These are phyloP conservation scores for Malus domestica DNA, from an alignment of 306 rosid species.

Conservation along the genomic window DNA sequence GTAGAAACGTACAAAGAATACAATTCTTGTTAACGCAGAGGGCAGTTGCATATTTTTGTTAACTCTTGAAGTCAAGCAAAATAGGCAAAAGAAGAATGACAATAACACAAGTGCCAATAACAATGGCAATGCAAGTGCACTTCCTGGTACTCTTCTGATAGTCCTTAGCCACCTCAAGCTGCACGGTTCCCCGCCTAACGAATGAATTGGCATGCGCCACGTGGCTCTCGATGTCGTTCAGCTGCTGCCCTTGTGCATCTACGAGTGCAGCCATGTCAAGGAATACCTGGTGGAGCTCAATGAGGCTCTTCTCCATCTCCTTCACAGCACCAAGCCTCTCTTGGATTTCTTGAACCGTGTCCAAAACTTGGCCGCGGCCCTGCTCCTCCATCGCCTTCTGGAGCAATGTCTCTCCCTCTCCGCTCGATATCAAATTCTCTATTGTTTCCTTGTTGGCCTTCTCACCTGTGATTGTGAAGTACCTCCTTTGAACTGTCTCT, in stretches of 20 bases:
- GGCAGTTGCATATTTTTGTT: too few species aligned
- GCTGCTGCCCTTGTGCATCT: conserved; percentile 80
- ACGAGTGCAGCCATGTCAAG: conserved; percentile 93
- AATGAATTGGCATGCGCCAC: conserved; percentile 79
- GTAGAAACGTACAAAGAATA: too few species aligned
- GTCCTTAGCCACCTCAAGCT: conserved; percentile 61
- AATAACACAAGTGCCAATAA: conserved; percentile 20
- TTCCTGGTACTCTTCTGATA: conserved; percentile 56
- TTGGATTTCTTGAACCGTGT: conserved; percentile 86
- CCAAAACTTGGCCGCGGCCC: conserved; percentile 91
- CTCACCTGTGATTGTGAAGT: conserved; percentile 80
- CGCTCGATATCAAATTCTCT: conserved; percentile 77
- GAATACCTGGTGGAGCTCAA: conserved; percentile 78
- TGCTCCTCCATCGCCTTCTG: conserved; percentile 89
- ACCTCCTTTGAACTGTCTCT: conserved; percentile 80
- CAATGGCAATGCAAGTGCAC: conserved; percentile 61
- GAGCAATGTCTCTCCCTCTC: conserved; percentile 77
- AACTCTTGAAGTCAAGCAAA: background rate
- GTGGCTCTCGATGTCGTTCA: conserved; percentile 78
- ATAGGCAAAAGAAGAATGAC: conserved; percentile 1
- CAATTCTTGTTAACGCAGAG: too few species aligned
- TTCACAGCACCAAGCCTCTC: conserved; percentile 84
- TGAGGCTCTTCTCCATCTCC: conserved; percentile 79
- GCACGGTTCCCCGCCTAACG: conserved; percentile 62
- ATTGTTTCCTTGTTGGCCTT: conserved; percentile 70